These are phyloP conservation scores for Fusarium pininemorale DNA, from an alignment of 2,329 filamentous ascomycete genomes.

Conservation along the genomic window DNA sequence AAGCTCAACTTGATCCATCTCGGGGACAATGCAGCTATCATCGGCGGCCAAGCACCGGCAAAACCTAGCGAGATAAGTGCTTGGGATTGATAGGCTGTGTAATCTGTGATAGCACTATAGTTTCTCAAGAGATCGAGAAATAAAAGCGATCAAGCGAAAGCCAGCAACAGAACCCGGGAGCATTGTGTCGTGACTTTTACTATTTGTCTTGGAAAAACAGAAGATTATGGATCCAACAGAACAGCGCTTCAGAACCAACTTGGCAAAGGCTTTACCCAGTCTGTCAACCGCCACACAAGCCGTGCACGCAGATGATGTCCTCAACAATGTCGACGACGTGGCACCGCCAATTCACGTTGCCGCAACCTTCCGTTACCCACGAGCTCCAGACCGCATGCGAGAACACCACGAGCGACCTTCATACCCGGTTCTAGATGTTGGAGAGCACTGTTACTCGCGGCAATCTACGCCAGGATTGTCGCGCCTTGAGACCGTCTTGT, in stretches of 20 bases:
- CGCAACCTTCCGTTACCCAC: neutral
- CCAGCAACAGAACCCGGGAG: neutral
- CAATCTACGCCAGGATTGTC: slow-evolving; percentile 79
- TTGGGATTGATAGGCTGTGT: neutral
- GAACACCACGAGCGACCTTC: neutral
- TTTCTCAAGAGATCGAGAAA: accelerated
- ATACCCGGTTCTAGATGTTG: neutral
- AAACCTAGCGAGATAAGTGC: neutral
- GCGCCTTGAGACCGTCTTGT: slow-evolving; percentile 84
- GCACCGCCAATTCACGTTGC: neutral
- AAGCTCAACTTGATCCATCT: neutral
- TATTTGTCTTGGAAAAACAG: accelerated
- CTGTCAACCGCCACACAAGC: neutral
- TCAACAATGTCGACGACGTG: neutral
- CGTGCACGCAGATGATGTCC: neutral
- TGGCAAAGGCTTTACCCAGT: neutral
- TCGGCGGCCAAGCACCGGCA: neutral
- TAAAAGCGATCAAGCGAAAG: neutral
- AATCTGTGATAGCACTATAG: accelerated
- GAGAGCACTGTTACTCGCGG: slow-evolving; percentile 81
- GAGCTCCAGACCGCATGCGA: neutral
- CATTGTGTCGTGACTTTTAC: accelerated
- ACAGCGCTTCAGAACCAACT: neutral
- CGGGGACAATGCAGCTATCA: neutral
- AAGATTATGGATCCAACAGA: neutral